Evolutionary conservation across 2,329 filamentous ascomycete species (phyloP).

Genomic region (Paecilomyces niveus): DNA sequence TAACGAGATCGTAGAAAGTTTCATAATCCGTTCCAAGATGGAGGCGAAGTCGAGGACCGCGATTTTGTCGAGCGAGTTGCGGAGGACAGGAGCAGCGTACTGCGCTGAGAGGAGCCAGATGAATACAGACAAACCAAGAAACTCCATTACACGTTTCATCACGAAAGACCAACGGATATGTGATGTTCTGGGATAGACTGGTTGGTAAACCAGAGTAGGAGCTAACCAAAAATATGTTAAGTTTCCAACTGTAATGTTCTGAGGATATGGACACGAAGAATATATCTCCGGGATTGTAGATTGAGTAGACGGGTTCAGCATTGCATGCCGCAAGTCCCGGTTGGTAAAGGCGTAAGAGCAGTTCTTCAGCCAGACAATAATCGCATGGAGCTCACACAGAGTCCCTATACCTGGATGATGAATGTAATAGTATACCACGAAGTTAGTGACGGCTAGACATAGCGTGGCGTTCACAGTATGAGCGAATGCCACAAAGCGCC

Average conservation of each 20-base stretch:
- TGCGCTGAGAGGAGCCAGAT: constrained; percentile 95
- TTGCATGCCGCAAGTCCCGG: constrained; percentile 84
- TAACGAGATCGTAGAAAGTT: constrained; percentile 88
- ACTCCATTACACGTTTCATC: constrained; percentile 70
- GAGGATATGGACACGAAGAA: constrained; percentile 73
- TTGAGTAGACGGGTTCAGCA: constrained; percentile 66
- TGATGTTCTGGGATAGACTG: constrained; percentile 80
- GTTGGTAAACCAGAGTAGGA: constrained; percentile 92
- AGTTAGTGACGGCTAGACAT: constrained; percentile 72
- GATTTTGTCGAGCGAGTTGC: constrained; percentile 85
- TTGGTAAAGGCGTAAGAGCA: constrained; percentile 96
- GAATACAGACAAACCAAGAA: constrained; percentile 70
- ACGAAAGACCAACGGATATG: constrained; percentile 85
- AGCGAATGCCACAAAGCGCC: constrained; percentile 70
- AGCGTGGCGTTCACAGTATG: constrained; percentile 79
- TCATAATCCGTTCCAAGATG: constrained; percentile 84
- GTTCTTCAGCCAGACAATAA: constrained; percentile 94
- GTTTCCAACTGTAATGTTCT: constrained; percentile 83
- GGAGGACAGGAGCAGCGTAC: constrained; percentile 83
- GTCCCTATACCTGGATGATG: constrained; percentile 92
- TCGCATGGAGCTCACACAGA: constrained; percentile 79
- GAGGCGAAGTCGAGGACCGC: constrained; percentile 69
- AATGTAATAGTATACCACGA: constrained; percentile 82
- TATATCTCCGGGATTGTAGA: constrained; percentile 75
- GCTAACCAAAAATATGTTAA: constrained; percentile 97